Evolutionary conservation across 495 filamentous ascomycete genomes (phyloP).

Genomic region (Hyaloscypha finlandica): DNA sequence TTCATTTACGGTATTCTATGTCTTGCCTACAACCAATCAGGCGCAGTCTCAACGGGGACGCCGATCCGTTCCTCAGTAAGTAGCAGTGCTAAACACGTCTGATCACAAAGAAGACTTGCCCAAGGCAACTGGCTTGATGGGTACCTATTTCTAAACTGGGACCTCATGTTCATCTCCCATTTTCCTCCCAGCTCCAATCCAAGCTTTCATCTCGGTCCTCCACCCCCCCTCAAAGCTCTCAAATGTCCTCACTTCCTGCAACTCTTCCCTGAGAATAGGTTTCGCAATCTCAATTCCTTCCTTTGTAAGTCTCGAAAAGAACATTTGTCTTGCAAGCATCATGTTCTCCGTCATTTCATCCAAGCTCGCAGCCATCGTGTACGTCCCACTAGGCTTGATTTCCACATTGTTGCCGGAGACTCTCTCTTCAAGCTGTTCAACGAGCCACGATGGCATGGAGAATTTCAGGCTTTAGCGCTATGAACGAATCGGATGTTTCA

Average conservation of each 20-base stretch:
- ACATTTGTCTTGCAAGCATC: constrained; percentile 24
- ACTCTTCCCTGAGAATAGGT: constrained; percentile 10
- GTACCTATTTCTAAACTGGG: constrained; percentile 1
- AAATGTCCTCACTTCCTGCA: constrained; percentile 24
- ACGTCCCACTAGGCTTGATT: constrained; percentile 7
- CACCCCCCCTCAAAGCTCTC: constrained; percentile 12
- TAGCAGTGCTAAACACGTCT: too few species aligned
- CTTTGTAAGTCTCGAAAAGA: constrained; percentile 18
- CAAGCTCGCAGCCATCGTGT: constrained; percentile 15
- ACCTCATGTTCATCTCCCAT: constrained; percentile 17
- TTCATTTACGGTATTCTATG: too few species aligned
- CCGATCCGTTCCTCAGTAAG: too few species aligned
- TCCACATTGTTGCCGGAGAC: constrained; percentile 20
- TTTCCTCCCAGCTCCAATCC: constrained; percentile 22
- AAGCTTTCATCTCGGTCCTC: constrained; percentile 29
- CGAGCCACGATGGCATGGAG: constrained; percentile 8
- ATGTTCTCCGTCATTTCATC: constrained; percentile 24
- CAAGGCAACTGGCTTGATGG: too few species aligned
- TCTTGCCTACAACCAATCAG: too few species aligned
- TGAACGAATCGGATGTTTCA: background rate
- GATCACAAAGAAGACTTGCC: too few species aligned
- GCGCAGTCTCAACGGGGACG: too few species aligned
- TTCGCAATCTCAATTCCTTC: constrained; percentile 13
- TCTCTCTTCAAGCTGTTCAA: constrained; percentile 16
- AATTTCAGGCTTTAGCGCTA: background rate